Evolutionary conservation across 441 rosid species (phyloP), one percentile per base, ranked within the genome.

Genomic region (Jatropha multifida): DNA sequence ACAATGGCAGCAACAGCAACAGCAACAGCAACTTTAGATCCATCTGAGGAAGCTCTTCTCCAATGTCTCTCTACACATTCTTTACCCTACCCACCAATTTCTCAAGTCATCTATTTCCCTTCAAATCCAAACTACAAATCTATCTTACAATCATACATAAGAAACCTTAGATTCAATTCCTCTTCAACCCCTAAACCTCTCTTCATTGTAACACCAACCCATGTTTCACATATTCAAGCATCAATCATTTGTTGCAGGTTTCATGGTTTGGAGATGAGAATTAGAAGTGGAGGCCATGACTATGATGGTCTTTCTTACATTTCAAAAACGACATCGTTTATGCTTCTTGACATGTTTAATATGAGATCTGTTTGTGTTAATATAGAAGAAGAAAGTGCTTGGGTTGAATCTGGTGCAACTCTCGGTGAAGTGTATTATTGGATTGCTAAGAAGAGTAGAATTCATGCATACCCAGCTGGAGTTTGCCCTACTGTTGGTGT

Each of bases 281-380:
- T 89, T 75, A 83, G 92, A 0, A 89, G 97, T 56, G 93, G 92
- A 0, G 95, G 91, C 23, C 97, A 89, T 42, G 93, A 90, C 51
- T 88, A 79, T 68, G 92, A 87, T n/a, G 95, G 92, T 8, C 76
- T 90, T 61, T 90, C 92, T 1, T 90, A 88, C 68, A 75, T 78
- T 55, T 83, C 88, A 54, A 46, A 48, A 20, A 12, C 44, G 0
- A 85, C 86, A 26, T 44, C 48, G 0, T 77, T 88, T 68, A 71
- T 86, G 56, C 76, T 92, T 18, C 82, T 90, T 32, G 93, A 90
- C 80, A 51, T 92, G 85, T 81, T 85, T 38, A 85, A 86, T 71
- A 37, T 89, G 26, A 81, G 89, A 0, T 76, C 78, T 0, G 72
- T 89, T 2, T 42, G 69, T 26, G 70, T 92, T 12, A 72, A 85